A percentile compares a stretch with the other conserved stretches of the same genome.
These are phyloP conservation scores for Aphelidium insulamus DNA, from an alignment of 371 early-diverging fungal genomes.

Conservation along the genomic window DNA sequence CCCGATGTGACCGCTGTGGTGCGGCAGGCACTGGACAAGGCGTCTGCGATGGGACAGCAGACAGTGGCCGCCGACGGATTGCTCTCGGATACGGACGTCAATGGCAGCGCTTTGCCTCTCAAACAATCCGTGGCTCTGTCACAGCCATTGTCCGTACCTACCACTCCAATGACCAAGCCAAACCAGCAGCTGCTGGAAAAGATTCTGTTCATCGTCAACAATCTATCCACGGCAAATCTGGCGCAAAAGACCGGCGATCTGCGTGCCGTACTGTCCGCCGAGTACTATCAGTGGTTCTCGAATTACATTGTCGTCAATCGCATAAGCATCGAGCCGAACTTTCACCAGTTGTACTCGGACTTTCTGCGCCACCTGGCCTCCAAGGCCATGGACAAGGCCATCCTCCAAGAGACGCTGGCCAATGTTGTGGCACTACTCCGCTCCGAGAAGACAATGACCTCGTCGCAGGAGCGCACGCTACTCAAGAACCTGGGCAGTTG, in stretches of 20 bases:
- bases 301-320: constrained; percentile 81
- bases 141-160: too few species aligned
- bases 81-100: too few species aligned
- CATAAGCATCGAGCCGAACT: constrained; percentile 82
- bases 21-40: too few species aligned
- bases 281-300: constrained; percentile 67
- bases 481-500: constrained; percentile 89
- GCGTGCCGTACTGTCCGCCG: constrained; percentile 32
- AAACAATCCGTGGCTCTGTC: too few species aligned
- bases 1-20: constrained; percentile 63
- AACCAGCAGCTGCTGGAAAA: constrained; percentile 61
- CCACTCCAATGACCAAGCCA: constrained; percentile 17
- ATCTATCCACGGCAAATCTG: constrained; percentile 69
- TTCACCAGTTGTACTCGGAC: constrained; percentile 60
- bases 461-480: constrained; percentile 63
- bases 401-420: constrained; percentile 67
- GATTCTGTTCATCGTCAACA: constrained; percentile 88
- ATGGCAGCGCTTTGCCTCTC: too few species aligned
- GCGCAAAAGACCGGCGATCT: constrained; percentile 55
- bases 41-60: too few species aligned
- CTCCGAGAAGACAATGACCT: constrained; percentile 74
- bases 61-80: too few species aligned
- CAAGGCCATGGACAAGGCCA: constrained; percentile 29
- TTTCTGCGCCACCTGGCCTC: constrained; percentile 46
- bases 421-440: constrained; percentile 71